Evolutionary conservation across 768 basidiomycete genomes (phyloP).

Genomic region (Trametes sanguinea): DNA sequence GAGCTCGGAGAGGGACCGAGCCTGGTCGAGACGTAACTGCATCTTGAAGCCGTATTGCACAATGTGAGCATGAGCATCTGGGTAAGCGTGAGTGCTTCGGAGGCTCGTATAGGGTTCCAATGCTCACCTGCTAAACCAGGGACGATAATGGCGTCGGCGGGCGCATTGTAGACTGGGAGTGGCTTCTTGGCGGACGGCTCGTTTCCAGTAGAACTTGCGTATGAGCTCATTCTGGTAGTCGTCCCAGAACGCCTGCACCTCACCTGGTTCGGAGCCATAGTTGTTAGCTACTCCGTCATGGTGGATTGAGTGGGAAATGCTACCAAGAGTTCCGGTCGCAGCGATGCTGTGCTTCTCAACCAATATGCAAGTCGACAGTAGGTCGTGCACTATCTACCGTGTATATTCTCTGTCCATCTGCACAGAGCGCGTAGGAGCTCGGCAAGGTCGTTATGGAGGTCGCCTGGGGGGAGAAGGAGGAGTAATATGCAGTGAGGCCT

Average conservation of each 20-base stretch:
- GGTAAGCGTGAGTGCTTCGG: neutral
- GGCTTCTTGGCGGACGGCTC: slow-evolving; percentile 31
- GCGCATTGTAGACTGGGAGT: slow-evolving; percentile 26
- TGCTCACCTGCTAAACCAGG: slow-evolving; percentile 72
- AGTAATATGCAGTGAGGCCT: slow-evolving; percentile 20
- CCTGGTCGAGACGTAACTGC: slow-evolving; percentile 62
- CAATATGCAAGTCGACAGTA: slow-evolving; percentile 61
- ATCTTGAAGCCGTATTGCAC: slow-evolving; percentile 71
- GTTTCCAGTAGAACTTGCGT: slow-evolving; percentile 30
- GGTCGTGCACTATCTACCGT: slow-evolving; percentile 62
- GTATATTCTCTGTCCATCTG: slow-evolving; percentile 55
- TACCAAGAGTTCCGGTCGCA: slow-evolving; percentile 53
- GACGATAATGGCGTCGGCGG: slow-evolving; percentile 51
- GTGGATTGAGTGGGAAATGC: neutral
- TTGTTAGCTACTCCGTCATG: too few relatives aligned
- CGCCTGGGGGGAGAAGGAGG: neutral
- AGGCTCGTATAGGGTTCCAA: neutral
- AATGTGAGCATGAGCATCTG: slow-evolving; percentile 83
- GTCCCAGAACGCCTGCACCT: slow-evolving; percentile 32
- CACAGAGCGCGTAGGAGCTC: slow-evolving; percentile 60
- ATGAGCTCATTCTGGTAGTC: slow-evolving; percentile 30
- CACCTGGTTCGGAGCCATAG: neutral
- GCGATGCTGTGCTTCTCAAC: slow-evolving; percentile 50
- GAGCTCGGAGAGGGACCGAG: slow-evolving; percentile 64
- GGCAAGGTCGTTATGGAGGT: slow-evolving; percentile 17